Percentiles rank a stretch among this genome's conserved stretches.
These are phyloP conservation scores for Aspergillus carlsbadensis DNA, from an alignment of 495 filamentous ascomycete species.

Conservation along the genomic window DNA sequence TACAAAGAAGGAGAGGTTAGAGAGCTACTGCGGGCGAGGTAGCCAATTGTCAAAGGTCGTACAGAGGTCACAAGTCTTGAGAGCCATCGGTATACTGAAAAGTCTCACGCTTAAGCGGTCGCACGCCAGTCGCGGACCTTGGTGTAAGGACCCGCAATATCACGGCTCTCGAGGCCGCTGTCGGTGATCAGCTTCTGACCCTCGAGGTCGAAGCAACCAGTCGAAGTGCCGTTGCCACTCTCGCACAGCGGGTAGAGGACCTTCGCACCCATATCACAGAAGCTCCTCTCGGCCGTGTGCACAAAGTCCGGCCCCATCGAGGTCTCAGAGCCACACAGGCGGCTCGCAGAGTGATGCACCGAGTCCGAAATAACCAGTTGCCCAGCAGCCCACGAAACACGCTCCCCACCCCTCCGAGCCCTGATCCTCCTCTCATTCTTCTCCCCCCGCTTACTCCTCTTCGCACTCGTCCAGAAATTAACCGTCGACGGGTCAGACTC, in stretches of 20 bases:
- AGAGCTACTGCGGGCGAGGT: too few relatives aligned
- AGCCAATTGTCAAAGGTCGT: too few relatives aligned
- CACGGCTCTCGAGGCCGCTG: neutral
- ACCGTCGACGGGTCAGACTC: slow-evolving; percentile 10
- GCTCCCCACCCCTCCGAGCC: neutral
- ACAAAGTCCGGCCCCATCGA: slow-evolving; percentile 17
- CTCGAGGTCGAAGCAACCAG: slow-evolving; percentile 4
- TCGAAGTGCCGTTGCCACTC: neutral
- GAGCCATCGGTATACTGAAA: too few relatives aligned
- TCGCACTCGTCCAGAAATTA: neutral
- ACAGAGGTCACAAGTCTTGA: too few relatives aligned
- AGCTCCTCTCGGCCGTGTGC: slow-evolving; percentile 1
- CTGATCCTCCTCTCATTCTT: neutral
- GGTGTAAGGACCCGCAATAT: neutral
- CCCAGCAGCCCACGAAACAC: slow-evolving; percentile 2
- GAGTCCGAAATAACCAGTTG: slow-evolving; percentile 10
- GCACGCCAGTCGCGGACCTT: neutral
- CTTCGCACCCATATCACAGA: slow-evolving; percentile 14
- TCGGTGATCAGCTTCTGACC: neutral
- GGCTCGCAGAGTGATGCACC: neutral
- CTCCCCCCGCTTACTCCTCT: neutral
- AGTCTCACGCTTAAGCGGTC: too few relatives aligned
- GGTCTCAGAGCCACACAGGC: slow-evolving; percentile 7
- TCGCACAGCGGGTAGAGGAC: slow-evolving; percentile 5
- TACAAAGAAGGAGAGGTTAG: too few relatives aligned